A percentile compares a stretch with the other conserved stretches of the same genome.
phyloP scores from a whole-genome alignment of 129 eudicot genomes.

The Silybum marianum region DNA sequence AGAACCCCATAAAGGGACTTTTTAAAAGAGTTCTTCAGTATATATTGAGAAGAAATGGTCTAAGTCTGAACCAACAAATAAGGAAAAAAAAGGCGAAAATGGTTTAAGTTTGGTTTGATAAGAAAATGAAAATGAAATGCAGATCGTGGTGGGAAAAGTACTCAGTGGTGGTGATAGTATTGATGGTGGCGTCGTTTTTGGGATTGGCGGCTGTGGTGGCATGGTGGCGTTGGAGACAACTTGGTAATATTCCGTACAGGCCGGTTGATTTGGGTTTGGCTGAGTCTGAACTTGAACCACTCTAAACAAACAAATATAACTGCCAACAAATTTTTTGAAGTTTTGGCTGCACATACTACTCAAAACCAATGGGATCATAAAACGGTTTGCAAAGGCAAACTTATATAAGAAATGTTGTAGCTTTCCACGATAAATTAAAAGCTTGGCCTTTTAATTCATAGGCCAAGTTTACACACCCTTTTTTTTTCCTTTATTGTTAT shows the following conservation, averaged over 20 bases:
- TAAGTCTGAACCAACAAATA: too few species aligned
- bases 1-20: not conserved
- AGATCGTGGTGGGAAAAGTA: slow-evolving; percentile 82
- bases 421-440: not conserved
- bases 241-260: slow-evolving; percentile 47
- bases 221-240: slow-evolving; percentile 71
- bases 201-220: slow-evolving; percentile 52
- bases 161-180: slow-evolving; percentile 33
- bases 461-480: not conserved
- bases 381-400: not conserved
- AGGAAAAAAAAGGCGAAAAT: not conserved
- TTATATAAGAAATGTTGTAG: slow-evolving; percentile 1
- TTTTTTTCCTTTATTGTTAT: not conserved
- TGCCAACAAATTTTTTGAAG: not conserved
- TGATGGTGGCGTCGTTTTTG: slow-evolving; percentile 38
- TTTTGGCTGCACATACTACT: not conserved
- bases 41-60: too few species aligned
- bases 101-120: not conserved
- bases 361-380: not conserved
- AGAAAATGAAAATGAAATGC: slow-evolving; percentile 15
- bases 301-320: slow-evolving; percentile 21
- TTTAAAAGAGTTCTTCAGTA: too few species aligned
- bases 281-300: slow-evolving; percentile 94
- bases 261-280: slow-evolving; percentile 59
- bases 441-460: not conserved